Conservation (phyloP, 768 basidiomycete species). For the Tulasnella sp. region DNA sequence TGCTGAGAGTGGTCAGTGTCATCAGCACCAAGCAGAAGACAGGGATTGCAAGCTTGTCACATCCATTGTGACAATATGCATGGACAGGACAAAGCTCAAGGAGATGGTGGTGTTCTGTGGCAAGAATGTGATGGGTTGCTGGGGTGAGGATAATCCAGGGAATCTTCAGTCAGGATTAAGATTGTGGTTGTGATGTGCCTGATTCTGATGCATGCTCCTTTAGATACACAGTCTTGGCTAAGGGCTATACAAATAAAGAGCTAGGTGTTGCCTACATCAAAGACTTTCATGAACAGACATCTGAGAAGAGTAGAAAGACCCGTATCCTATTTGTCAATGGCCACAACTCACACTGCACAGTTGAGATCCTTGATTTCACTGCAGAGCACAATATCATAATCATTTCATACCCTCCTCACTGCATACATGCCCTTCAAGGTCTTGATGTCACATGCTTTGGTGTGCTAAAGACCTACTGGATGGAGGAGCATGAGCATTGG, state of each 20-base stretch:
- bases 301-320: slow-evolving; percentile 26
- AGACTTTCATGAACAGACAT: slow-evolving; percentile 33
- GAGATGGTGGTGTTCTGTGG: slow-evolving; percentile 16
- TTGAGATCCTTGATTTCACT: slow-evolving; percentile 27
- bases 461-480: slow-evolving; percentile 28
- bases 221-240: background rate
- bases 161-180: background rate
- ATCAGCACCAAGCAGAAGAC: background rate
- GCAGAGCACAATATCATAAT: slow-evolving; percentile 31
- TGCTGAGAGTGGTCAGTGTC: slow-evolving; percentile 7
- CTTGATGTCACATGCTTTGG: slow-evolving; percentile 17
- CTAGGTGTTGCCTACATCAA: slow-evolving; percentile 33
- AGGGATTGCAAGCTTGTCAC: slow-evolving; percentile 16
- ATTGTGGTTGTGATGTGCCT: background rate
- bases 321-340: slow-evolving; percentile 37
- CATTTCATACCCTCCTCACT: slow-evolving; percentile 38
- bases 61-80: slow-evolving; percentile 13
- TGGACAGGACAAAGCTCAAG: background rate
- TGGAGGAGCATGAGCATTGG: slow-evolving; percentile 24
- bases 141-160: slow-evolving; percentile 12
- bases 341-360: slow-evolving; percentile 36
- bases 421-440: slow-evolving; percentile 28
- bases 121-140: background rate
- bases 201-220: background rate
- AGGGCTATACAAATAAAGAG: slow-evolving; percentile 32